A percentile compares a stretch with the other conserved stretches of the same genome.
Conservation (phyloP, 179 eudicot genomes). For the Beta corolliflora region DNA sequence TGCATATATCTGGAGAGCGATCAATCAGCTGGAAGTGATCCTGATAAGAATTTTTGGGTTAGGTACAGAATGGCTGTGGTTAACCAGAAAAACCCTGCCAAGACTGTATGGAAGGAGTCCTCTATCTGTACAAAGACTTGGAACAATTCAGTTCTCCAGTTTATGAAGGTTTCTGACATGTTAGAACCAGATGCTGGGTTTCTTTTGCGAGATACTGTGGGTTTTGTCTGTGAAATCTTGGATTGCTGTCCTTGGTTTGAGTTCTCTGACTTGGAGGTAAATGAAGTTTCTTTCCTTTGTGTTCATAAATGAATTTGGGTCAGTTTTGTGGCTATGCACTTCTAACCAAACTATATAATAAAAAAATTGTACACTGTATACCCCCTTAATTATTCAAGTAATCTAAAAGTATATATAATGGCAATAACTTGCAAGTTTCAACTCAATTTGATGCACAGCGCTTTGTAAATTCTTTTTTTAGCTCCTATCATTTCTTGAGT, state of each 20-base stretch:
- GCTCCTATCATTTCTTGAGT: background rate
- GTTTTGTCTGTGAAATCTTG: slow-evolving; percentile 96
- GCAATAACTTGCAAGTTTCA: background rate
- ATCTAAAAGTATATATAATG: background rate
- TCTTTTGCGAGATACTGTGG: slow-evolving; percentile 83
- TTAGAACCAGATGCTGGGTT: slow-evolving; percentile 95
- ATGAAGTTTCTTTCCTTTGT: slow-evolving; percentile 22
- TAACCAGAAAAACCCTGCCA: slow-evolving; percentile 85
- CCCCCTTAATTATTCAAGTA: background rate
- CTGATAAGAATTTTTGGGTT: slow-evolving; percentile 99
- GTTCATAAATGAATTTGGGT: background rate
- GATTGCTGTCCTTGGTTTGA: slow-evolving; percentile 99
- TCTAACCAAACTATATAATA: background rate
- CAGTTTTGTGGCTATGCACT: background rate
- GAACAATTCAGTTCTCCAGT: slow-evolving; percentile 99
- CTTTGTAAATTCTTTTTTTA: background rate
- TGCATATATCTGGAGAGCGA: slow-evolving; percentile 98
- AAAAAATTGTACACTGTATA: background rate
- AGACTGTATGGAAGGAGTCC: slow-evolving; percentile 97
- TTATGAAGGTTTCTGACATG: slow-evolving; percentile 99
- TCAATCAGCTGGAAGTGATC: slow-evolving; percentile 83
- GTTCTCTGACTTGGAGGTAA: slow-evolving; percentile 94
- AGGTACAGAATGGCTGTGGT: slow-evolving; percentile 92
- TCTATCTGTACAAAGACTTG: slow-evolving; percentile 98
- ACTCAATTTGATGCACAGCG: background rate